Evolutionary conservation across 495 filamentous ascomycete genomes (phyloP).

Genomic region (Penicillium cosmopolitanum): DNA sequence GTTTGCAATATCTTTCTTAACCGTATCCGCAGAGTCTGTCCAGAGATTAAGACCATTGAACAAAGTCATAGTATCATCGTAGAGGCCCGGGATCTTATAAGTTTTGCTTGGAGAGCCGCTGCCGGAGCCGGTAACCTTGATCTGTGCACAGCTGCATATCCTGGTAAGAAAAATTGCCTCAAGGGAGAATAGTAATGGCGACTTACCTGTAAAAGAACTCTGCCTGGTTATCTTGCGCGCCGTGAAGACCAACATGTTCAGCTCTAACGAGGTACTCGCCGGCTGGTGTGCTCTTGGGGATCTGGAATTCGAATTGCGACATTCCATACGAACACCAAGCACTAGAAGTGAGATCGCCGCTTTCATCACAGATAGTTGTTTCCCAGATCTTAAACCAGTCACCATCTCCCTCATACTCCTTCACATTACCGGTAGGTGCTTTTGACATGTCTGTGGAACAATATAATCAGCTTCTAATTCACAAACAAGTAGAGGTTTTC

Average conservation of each 20-base stretch:
- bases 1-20: conserved; percentile 19
- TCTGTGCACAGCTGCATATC: conserved; percentile 52
- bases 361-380: conserved; percentile 19
- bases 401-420: conserved; percentile 47
- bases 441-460: conserved; percentile 42
- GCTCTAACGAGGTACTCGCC: conserved; percentile 67
- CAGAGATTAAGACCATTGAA: conserved; percentile 28
- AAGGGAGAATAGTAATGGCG: not conserved
- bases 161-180: not conserved
- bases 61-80: conserved; percentile 36
- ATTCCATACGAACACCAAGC: conserved; percentile 26
- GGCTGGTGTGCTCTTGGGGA: conserved; percentile 55
- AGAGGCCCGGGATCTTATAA: conserved; percentile 56
- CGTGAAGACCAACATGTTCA: conserved; percentile 55
- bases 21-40: conserved; percentile 13
- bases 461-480: too few relatives aligned
- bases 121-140: conserved; percentile 60
- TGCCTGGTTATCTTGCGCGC: conserved; percentile 22
- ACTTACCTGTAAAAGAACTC: conserved; percentile 27
- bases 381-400: conserved; percentile 59
- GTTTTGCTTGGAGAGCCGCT: conserved; percentile 45
- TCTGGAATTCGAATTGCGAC: conserved; percentile 40
- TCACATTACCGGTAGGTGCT: conserved; percentile 43
- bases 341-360: conserved; percentile 37
- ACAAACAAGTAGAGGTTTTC: too few relatives aligned